Evolutionary conservation across 805 yeast genomes (phyloP), one percentile per base, ranked within the genome.

Genomic region (Cyberlindnera americana): DNA sequence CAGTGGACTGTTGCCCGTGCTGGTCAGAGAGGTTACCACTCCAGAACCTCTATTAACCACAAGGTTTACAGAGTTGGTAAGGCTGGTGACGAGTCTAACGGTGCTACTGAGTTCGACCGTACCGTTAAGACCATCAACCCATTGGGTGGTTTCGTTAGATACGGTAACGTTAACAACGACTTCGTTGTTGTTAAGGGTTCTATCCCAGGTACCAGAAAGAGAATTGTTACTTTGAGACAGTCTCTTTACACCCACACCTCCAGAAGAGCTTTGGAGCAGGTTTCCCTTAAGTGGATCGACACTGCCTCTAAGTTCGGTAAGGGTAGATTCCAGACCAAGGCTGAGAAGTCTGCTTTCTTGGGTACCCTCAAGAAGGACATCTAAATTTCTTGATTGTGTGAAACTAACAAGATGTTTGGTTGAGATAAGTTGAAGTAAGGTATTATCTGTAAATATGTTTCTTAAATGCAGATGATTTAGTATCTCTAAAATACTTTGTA

Each of bases 281-380:
- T 91, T 60, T 78, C 75, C 82, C 86, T 93, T 76, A 93, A 93
- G 78, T 93, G 98, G 99, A 93, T 93, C 71, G 99, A 93, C 75
- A 93, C 99, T 65, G 96, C 99, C 70, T 93, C 99, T 67, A 90
- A 91, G 78, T 93, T 93, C 90, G 99, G 99, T 85, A 95, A 93
- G 88, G 99, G 99, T 82, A 93, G 99, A 84, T 93, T 93, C 98
- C 99, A 93, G 81, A 93, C 99, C 67, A 95, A 97, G 65, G 98
- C 97, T 73, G 99, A 93, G 83, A 95, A 95, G 90, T 89, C 83
- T 69, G 95, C 99, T 69, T 93, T 93, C 91, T 66, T 90, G 80
- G 99, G 99, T 80, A 91, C 99, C 68, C 84, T 93, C 72, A 93
- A 93, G 95, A 90, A 87, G 83, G 97, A 90, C 75, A 81, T 87